A percentile compares a stretch with the other conserved stretches of the same genome.
These are phyloP conservation scores for Sarcomyxa edulis DNA, from an alignment of 768 basidiomycete genomes.

Conservation along the genomic window DNA sequence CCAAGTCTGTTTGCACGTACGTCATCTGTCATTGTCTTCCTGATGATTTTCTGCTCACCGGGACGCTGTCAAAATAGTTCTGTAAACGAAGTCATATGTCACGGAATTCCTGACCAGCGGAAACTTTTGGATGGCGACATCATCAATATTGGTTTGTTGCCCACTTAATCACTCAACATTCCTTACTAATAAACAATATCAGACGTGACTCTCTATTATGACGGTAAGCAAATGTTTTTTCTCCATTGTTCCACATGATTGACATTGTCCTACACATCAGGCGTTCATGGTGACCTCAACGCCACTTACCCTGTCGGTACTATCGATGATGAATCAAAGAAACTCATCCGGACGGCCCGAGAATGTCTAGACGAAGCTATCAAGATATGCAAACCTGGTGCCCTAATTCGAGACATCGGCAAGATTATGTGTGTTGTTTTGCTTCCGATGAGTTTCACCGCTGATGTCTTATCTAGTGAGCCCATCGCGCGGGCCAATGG, in stretches of 20 bases:
- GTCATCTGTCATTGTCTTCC: constrained; percentile 23
- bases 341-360: constrained; percentile 78
- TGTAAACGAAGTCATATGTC: constrained; percentile 94
- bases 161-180: constrained; percentile 7
- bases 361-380: constrained; percentile 87
- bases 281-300: constrained; percentile 91
- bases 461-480: constrained; percentile 46
- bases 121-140: constrained; percentile 91
- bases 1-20: constrained; percentile 96
- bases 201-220: constrained; percentile 80
- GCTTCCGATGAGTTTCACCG: constrained; percentile 1
- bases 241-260: constrained; percentile 1
- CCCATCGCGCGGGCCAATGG: constrained; percentile 77
- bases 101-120: constrained; percentile 90
- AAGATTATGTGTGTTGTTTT: constrained; percentile 75
- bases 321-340: constrained; percentile 78
- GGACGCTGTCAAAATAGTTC: no score
- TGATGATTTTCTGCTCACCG: constrained; percentile 4
- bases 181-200: constrained; percentile 7
- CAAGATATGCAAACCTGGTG: constrained; percentile 89
- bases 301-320: constrained; percentile 88
- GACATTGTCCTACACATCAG: constrained; percentile 33
- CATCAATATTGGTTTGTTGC: constrained; percentile 73
- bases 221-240: constrained; percentile 40
- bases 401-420: constrained; percentile 83